These are phyloP conservation scores for Podaxis rugospora DNA, from an alignment of 768 basidiomycete genomes.

Conservation along the genomic window DNA sequence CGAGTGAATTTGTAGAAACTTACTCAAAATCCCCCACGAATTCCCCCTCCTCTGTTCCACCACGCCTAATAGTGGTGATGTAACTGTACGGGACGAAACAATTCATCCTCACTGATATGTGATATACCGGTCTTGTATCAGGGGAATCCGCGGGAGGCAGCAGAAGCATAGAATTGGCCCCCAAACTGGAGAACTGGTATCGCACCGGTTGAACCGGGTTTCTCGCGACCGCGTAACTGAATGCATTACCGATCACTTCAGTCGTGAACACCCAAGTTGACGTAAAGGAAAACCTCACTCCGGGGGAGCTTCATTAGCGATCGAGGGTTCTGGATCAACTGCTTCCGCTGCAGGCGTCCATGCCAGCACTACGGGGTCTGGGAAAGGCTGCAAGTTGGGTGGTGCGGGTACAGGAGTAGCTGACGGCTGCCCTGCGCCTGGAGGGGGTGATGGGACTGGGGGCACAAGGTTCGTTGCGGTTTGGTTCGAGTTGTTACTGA, in stretches of 20 bases:
- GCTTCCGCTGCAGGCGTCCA: not conserved
- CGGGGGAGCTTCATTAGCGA: not conserved
- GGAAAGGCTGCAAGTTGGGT: not conserved
- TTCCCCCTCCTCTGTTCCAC: slow-evolving; percentile 23
- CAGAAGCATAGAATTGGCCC: slow-evolving; percentile 18
- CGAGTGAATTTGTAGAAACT: not conserved
- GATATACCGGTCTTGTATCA: slow-evolving; percentile 23
- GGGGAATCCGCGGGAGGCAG: slow-evolving; percentile 16
- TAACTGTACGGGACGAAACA: slow-evolving; percentile 30
- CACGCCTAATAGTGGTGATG: slow-evolving; percentile 27
- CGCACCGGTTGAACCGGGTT: not conserved
- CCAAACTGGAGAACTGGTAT: not conserved
- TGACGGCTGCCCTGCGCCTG: not conserved
- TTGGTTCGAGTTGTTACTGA: not conserved
- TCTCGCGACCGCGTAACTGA: not conserved
- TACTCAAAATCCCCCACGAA: slow-evolving; percentile 32
- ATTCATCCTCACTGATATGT: slow-evolving; percentile 28
- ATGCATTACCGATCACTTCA: not conserved
- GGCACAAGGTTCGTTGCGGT: not conserved
- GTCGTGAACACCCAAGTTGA: not conserved
- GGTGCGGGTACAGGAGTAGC: not conserved
- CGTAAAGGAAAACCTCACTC: not conserved
- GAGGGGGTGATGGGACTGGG: not conserved
- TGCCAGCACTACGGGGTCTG: not conserved
- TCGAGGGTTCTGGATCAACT: not conserved